Evolutionary conservation across 176 grass and related monocot species (phyloP).

Genomic region (Areca catechu): DNA sequence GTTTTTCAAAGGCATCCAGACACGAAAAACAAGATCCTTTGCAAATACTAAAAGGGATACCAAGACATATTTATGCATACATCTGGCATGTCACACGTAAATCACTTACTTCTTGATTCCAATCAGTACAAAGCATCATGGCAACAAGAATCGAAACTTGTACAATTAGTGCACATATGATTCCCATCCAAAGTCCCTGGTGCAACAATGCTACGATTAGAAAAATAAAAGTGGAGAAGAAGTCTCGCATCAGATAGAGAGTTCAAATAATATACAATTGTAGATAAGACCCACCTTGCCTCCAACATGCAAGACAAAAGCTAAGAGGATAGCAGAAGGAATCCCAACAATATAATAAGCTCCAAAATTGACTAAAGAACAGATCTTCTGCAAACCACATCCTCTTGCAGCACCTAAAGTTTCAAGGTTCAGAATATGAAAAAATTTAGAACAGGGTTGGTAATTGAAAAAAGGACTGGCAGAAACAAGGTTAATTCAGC

Average conservation of each 20-base stretch:
- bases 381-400: slow-evolving; percentile 79
- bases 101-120: slow-evolving; percentile 53
- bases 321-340: slow-evolving; percentile 62
- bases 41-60: no score
- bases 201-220: not conserved
- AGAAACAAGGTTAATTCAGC: no score
- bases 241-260: slow-evolving; percentile 9
- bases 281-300: slow-evolving; percentile 44
- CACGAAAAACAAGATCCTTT: no score
- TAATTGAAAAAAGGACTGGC: no score
- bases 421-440: no score
- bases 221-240: not conserved
- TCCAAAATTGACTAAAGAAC: slow-evolving; percentile 71
- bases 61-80: no score
- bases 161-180: slow-evolving; percentile 70
- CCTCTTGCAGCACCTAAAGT: slow-evolving; percentile 69
- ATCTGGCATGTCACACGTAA: not conserved
- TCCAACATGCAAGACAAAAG: slow-evolving; percentile 70
- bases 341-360: slow-evolving; percentile 74
- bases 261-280: not conserved
- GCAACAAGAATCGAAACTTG: slow-evolving; percentile 51
- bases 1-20: no score
- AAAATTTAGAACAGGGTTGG: no score
- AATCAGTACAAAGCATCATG: slow-evolving; percentile 54
- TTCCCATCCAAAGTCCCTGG: slow-evolving; percentile 85